These are phyloP conservation scores for Nannochloropsis gaditana DNA, from an alignment of 108 stramenopile genomes.

Conservation along the genomic window DNA sequence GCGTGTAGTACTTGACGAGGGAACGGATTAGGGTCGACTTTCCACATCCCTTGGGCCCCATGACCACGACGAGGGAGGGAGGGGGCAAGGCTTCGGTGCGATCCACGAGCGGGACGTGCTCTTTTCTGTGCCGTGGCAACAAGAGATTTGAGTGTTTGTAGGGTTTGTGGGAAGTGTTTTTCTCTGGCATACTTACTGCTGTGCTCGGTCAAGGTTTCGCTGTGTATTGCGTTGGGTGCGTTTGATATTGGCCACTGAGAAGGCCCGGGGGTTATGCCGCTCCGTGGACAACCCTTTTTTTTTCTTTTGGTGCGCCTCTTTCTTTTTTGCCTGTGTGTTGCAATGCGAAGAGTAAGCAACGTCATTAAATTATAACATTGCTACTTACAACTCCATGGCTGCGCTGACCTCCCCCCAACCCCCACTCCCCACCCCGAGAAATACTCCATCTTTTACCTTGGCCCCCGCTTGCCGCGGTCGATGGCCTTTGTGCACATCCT, in stretches of 20 bases:
- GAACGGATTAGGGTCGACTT: constrained; percentile 92
- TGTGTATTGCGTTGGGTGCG: constrained; percentile 85
- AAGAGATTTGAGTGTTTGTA: too few relatives aligned
- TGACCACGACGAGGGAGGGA: constrained; percentile 86
- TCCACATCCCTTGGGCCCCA: constrained; percentile 87
- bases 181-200: constrained; percentile 65
- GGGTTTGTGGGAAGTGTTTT: too few relatives aligned
- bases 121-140: not conserved
- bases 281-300: constrained; percentile 64
- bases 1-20: constrained; percentile 88
- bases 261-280: constrained; percentile 84
- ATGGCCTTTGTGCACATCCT: constrained; percentile 19
- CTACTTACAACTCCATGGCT: too few relatives aligned
- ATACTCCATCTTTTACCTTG: not conserved
- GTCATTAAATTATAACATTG: too few relatives aligned
- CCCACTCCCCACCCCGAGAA: too few relatives aligned
- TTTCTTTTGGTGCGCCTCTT: constrained; percentile 64
- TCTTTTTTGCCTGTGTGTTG: constrained; percentile 50
- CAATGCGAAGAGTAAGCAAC: too few relatives aligned
- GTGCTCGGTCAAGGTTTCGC: constrained; percentile 84
- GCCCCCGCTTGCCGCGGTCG: not conserved
- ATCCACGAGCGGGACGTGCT: not conserved
- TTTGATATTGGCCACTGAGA: constrained; percentile 83
- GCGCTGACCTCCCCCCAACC: too few relatives aligned
- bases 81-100: constrained; percentile 39